Evolutionary conservation across 2,329 filamentous ascomycete genomes (phyloP), one percentile per base, ranked within the genome.

Genomic region (Epichloe sibirici): DNA sequence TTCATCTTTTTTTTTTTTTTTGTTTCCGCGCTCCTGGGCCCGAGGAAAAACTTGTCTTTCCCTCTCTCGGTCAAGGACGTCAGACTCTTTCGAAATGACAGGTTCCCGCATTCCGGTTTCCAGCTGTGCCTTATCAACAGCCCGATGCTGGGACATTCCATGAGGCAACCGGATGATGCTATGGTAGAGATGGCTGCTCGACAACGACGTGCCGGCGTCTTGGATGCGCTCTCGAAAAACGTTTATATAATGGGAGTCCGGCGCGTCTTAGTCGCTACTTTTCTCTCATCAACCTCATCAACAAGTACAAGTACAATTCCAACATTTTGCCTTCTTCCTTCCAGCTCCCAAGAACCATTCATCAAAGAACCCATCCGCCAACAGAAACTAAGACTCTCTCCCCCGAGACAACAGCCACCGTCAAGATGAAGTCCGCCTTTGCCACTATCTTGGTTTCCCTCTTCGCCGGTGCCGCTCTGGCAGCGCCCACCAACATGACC

Each of bases 1-100:
- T 8, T 11, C 13, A 13, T 12, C 0, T 39, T n/a, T 39, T n/a
- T 67, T n/a, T 39, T n/a, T 67, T 2, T 21, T 21, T 2, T 21
- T 21, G 17, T 21, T 21, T 21, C 17, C 2, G 17, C 17, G 17
- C 17, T 21, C 9, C 9, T 31, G 31, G 28, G 8, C 28, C 28
- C 28, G 8, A 11, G 31, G 9, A 31, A 31, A 31, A 31, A 39
- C 13, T 15, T 39, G 38, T 13, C 38, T 39, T 39, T 39, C 38
- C 35, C n/a, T n/a, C 13, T 13, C 38, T 8, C n/a, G 38, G 38
- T 39, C 38, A 39, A 39, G 13, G 38, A 39, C 38, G 38, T 39
- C 38, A 39, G 13, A 39, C 12, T 13, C 12, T 8, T 11, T n/a
- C 38, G 13, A 39, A 8, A 39, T 39, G 38, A 12, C 38, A n/a